Evolutionary conservation across 345 rosid species (phyloP).

Genomic region (Eucalyptus pauciflora): DNA sequence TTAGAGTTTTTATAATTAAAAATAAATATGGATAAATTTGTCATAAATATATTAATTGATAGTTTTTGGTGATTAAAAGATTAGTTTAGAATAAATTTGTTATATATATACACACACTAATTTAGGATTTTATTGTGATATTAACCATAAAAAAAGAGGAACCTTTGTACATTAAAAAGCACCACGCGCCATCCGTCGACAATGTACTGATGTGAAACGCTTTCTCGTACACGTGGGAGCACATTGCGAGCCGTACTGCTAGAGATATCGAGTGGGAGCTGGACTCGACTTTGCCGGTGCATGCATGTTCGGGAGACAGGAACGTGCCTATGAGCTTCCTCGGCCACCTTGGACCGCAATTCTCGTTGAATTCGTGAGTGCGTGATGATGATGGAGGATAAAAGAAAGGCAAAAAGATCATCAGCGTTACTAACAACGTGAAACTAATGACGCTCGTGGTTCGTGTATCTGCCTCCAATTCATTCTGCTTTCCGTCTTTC

Average conservation of each 20-base stretch:
- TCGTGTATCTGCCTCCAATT: neutral
- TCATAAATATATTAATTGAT: no score
- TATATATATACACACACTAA: no score
- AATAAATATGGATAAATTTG: no score
- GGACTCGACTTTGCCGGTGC: neutral
- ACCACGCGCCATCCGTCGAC: neutral
- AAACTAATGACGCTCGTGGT: neutral
- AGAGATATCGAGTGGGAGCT: neutral
- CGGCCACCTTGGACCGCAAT: neutral
- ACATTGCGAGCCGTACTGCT: neutral
- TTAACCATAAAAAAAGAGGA: neutral
- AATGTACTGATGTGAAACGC: neutral
- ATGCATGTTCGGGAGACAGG: neutral
- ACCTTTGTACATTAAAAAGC: neutral
- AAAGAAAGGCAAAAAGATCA: neutral
- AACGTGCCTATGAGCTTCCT: neutral
- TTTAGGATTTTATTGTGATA: no score
- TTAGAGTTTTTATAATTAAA: no score
- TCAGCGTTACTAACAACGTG: neutral
- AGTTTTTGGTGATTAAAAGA: no score
- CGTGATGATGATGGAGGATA: neutral
- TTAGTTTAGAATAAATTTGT: no score
- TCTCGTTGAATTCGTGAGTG: neutral
- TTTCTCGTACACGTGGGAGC: neutral
- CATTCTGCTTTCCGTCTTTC: neutral